phyloP scores from a whole-genome alignment of 2,329 filamentous ascomycete species.

The Aspergillus neoniger region DNA sequence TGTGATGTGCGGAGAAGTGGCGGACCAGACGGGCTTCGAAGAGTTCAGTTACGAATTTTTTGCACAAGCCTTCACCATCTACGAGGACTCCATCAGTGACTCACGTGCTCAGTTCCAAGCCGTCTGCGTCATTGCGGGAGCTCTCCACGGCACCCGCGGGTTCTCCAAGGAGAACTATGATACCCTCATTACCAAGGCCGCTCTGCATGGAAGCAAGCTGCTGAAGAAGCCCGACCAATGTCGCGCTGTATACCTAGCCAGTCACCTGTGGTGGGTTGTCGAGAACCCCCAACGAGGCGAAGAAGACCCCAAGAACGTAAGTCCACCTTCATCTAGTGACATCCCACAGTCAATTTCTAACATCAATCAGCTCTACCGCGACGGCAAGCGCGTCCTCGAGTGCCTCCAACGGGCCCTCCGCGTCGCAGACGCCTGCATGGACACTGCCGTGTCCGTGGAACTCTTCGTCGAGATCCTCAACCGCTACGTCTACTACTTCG shows the following conservation, averaged over 20 bases:
- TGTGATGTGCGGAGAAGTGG: conserved; percentile 86
- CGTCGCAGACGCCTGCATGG: conserved; percentile 98
- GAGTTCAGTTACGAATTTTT: conserved; percentile 98
- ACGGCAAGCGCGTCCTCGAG: conserved; percentile 94
- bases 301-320: conserved; percentile 76
- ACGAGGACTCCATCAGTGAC: conserved; percentile 94
- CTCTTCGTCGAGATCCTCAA: conserved; percentile 98
- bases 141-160: conserved; percentile 81
- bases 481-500: conserved; percentile 98
- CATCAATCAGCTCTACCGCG: conserved; percentile 75
- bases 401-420: conserved; percentile 92
- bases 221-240: conserved; percentile 98
- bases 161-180: conserved; percentile 98
- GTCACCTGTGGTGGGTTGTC: conserved; percentile 96
- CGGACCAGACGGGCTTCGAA: conserved; percentile 87
- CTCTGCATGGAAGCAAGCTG: conserved; percentile 92
- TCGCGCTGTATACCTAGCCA: conserved; percentile 91
- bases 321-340: conserved; percentile 33
- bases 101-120: conserved; percentile 97
- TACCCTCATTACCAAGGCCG: conserved; percentile 96
- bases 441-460: conserved; percentile 94
- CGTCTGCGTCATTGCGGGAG: conserved; percentile 89
- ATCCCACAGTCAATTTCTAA: background rate
- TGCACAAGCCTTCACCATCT: conserved; percentile 95
- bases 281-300: conserved; percentile 76